Evolutionary conservation across 75 land plant species (phyloP).

Genomic region (Pinus taeda): DNA sequence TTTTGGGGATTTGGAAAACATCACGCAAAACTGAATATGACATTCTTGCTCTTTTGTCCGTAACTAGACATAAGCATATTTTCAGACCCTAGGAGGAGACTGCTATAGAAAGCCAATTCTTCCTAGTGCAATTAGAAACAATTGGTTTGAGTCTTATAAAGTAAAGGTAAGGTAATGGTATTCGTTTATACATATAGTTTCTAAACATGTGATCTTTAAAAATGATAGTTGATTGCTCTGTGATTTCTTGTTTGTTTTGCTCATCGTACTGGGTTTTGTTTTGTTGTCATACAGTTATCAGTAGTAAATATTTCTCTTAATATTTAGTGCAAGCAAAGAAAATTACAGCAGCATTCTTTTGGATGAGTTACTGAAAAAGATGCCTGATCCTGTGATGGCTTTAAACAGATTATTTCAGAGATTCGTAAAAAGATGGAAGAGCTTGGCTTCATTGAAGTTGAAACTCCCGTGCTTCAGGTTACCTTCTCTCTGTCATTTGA

Average conservation of each 20-base stretch:
- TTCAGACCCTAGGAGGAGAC: background rate
- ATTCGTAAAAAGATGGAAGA: slow-evolving; percentile 79
- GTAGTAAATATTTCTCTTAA: no score
- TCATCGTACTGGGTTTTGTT: background rate
- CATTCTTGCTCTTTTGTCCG: background rate
- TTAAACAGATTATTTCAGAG: slow-evolving; percentile 71
- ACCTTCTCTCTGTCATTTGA: background rate
- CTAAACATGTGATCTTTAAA: background rate
- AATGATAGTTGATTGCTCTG: background rate
- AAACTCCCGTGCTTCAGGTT: slow-evolving; percentile 97
- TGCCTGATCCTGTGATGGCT: background rate
- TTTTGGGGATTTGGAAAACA: background rate
- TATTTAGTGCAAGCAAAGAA: no score
- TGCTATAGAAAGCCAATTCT: background rate
- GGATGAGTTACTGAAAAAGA: background rate
- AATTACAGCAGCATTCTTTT: background rate
- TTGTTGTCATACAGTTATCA: no score
- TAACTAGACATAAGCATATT: background rate
- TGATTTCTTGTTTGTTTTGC: background rate
- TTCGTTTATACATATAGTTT: background rate
- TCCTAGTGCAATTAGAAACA: background rate
- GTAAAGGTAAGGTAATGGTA: no score
- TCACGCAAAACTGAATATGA: background rate
- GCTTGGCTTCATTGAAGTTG: slow-evolving; percentile 80
- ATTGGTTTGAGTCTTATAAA: background rate